Base-by-base conservation (phyloP, 164 flowering plant genomes). In the Houttuynia cordata region DNA sequence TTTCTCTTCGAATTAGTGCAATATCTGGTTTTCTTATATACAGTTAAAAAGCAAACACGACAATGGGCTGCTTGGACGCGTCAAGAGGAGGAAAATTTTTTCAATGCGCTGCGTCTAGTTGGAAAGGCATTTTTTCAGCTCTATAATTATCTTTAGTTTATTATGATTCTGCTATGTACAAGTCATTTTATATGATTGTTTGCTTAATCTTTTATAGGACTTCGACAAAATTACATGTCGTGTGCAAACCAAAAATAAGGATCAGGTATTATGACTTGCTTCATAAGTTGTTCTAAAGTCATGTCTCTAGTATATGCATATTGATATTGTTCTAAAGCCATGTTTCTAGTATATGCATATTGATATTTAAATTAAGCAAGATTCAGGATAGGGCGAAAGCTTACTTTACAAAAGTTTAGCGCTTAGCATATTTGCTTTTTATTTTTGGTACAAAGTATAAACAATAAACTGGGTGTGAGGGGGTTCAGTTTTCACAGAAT, bases 41-140 rank as follows among this genome's bases (percentile, higher is more conserved):
- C 81, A 89, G 98, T 61, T 0, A 88, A 88, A 75, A 85, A 74
- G 64, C 86, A 75, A 61, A 81, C 97, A 59, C 81, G 97, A 41
- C 99, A 88, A 70, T 94, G 99, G 99, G 97, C 97, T 83, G 99
- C 99, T 62, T 94, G 97, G 99, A 94, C 99, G 58, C 97, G 85
- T 67, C 83, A 94, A 74, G 99, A 94, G 72, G 97, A 91, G 71
- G 94, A 91, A 73, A 81, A 81, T 71, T 94, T 94, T 73, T 94
- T 94, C 70, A 81, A 78, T 78, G 99, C 97, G 66, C 69, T 94
- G 56, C 91, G 97, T 41, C 99, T 83, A 83, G 91, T 91, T 79
- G 99, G 99, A 70, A 94, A 94, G 96, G 99, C 71, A 83, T 78
- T 66, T 62, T 66, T 56, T 50, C 6, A 12, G 56, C 34, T 55